Evolutionary conservation across 108 stramenopile genomes (phyloP).

Genomic region (Aurantiochytrium sp.): DNA sequence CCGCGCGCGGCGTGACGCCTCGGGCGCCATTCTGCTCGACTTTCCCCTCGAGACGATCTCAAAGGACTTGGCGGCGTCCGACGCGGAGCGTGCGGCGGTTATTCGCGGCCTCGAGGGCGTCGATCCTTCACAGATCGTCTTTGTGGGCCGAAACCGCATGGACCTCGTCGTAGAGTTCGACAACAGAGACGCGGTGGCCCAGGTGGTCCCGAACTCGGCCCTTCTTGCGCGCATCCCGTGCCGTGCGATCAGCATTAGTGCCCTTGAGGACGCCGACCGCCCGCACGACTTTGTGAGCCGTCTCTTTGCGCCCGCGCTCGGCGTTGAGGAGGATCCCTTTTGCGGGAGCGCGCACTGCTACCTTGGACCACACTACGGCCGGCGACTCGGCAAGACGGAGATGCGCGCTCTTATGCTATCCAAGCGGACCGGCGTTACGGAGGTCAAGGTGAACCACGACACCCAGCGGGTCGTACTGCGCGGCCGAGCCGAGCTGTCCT

Average conservation of each 20-base stretch:
- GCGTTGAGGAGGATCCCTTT: slow-evolving; percentile 95
- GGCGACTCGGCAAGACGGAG: slow-evolving; percentile 65
- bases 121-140: slow-evolving; percentile 23
- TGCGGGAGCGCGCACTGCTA: slow-evolving; percentile 89
- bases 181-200: not conserved
- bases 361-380: slow-evolving; percentile 79
- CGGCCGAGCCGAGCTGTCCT: not conserved
- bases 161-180: slow-evolving; percentile 10
- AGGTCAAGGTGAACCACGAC: not conserved
- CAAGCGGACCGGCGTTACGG: slow-evolving; percentile 64
- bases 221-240: slow-evolving; percentile 24
- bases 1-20: not conserved
- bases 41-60: slow-evolving; percentile 34
- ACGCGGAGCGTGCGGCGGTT: not conserved
- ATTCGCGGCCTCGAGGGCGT: not conserved
- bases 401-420: slow-evolving; percentile 79
- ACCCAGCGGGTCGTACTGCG: not conserved
- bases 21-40: slow-evolving; percentile 36
- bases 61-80: not conserved
- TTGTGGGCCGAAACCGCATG: slow-evolving; percentile 37
- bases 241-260: slow-evolving; percentile 41
- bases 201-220: slow-evolving; percentile 15
- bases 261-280: slow-evolving; percentile 38
- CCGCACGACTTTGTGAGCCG: slow-evolving; percentile 66
- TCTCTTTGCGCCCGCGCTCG: slow-evolving; percentile 87